Evolutionary conservation across 78 protist genomes (phyloP).

Genomic region (Dictyostelium discoideum): dicty_2.7 NC_007091.3:2755501-2756000

Average conservation of each 20-base stretch:
- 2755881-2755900: background rate
- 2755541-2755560: no score
- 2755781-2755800: background rate
- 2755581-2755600: no score
- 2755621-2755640: no score
- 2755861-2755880: background rate
- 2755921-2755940: background rate
- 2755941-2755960: background rate
- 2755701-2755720: background rate
- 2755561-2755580: no score
- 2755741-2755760: background rate
- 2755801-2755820: background rate
- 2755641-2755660: background rate
- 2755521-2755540: no score
- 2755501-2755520: no score
- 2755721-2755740: background rate
- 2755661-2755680: background rate
- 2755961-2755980: background rate
- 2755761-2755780: background rate
- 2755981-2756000: background rate
- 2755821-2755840: background rate
- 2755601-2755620: no score
- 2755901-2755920: background rate
- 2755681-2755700: background rate
- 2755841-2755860: background rate